phyloP scores from a whole-genome alignment of 768 basidiomycete species.

The Tylopilus rubrobrunneus region DNA sequence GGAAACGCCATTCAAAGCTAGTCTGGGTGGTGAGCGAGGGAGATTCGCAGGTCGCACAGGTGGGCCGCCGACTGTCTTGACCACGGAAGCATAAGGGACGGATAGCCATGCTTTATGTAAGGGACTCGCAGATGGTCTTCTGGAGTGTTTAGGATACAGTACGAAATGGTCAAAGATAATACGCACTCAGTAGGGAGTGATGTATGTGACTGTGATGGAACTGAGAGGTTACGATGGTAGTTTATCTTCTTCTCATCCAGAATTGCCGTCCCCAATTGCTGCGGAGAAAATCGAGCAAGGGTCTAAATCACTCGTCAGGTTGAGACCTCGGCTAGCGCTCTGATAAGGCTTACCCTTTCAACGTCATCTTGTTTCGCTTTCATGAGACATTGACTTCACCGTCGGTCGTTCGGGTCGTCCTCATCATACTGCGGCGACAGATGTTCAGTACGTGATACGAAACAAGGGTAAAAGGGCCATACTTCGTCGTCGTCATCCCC shows the following conservation, averaged over 20 bases:
- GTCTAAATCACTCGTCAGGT: slow-evolving; percentile 37
- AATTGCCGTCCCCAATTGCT: slow-evolving; percentile 26
- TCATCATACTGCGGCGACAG: slow-evolving; percentile 51
- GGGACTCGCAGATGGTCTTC: slow-evolving; percentile 10
- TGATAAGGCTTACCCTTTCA: slow-evolving; percentile 49
- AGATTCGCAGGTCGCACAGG: slow-evolving; percentile 21
- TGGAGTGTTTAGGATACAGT: slow-evolving; percentile 5
- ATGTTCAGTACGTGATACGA: slow-evolving; percentile 13
- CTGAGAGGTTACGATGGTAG: slow-evolving; percentile 18
- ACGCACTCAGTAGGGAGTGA: slow-evolving; percentile 20
- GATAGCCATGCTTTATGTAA: slow-evolving; percentile 39
- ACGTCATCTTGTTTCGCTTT: slow-evolving; percentile 75
- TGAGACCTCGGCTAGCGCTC: not conserved
- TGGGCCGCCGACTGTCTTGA: slow-evolving; percentile 16
- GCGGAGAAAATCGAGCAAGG: slow-evolving; percentile 65
- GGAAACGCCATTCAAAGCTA: slow-evolving; percentile 68
- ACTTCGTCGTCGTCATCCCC: slow-evolving; percentile 41
- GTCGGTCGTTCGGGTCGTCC: slow-evolving; percentile 67
- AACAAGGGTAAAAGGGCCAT: slow-evolving; percentile 20
- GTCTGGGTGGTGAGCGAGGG: slow-evolving; percentile 54
- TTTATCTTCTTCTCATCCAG: slow-evolving; percentile 22
- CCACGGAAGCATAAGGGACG: slow-evolving; percentile 39
- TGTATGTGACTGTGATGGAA: slow-evolving; percentile 10
- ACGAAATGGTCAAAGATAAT: slow-evolving; percentile 3
- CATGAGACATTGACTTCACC: slow-evolving; percentile 73